These are phyloP conservation scores for Rhizophora apiculata DNA, from an alignment of 345 rosid genomes.

Conservation along the genomic window DNA sequence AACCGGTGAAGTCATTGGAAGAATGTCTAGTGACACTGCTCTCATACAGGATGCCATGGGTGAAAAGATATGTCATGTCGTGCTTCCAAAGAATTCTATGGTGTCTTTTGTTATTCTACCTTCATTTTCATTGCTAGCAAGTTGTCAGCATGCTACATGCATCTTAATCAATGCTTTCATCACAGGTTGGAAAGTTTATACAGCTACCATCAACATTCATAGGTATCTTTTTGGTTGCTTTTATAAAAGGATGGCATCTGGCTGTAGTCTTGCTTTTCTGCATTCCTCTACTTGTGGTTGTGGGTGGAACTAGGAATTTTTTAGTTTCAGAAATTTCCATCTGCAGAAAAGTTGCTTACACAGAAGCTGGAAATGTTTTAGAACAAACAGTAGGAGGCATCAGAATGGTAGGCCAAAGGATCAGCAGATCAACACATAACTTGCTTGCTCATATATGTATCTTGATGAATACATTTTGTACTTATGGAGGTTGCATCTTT, in stretches of 20 bases:
- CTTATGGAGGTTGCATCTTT: slow-evolving; percentile 62
- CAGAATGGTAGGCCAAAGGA: slow-evolving; percentile 3
- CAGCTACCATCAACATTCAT: slow-evolving; percentile 60
- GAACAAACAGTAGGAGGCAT: too few relatives aligned
- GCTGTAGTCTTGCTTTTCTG: slow-evolving; percentile 50
- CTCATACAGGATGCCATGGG: slow-evolving; percentile 94
- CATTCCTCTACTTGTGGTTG: slow-evolving; percentile 52
- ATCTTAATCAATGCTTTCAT: neutral
- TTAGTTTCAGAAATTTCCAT: too few relatives aligned
- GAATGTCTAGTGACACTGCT: slow-evolving; percentile 91
- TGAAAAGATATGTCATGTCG: slow-evolving; percentile 40
- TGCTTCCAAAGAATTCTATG: neutral
- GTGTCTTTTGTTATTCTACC: neutral
- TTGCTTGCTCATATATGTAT: neutral
- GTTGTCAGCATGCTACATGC: too few relatives aligned
- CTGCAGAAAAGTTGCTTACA: too few relatives aligned
- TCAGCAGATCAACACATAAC: neutral
- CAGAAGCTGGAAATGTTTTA: too few relatives aligned
- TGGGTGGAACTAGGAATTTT: slow-evolving; percentile 41
- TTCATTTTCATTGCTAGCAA: neutral
- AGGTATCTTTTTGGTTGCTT: slow-evolving; percentile 68
- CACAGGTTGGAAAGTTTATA: slow-evolving; percentile 70
- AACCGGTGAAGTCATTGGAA: slow-evolving; percentile 86
- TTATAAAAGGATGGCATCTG: slow-evolving; percentile 53
- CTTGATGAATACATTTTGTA: neutral